Conservation (phyloP, 129 eudicot species). For the Mikania micrantha region DNA sequence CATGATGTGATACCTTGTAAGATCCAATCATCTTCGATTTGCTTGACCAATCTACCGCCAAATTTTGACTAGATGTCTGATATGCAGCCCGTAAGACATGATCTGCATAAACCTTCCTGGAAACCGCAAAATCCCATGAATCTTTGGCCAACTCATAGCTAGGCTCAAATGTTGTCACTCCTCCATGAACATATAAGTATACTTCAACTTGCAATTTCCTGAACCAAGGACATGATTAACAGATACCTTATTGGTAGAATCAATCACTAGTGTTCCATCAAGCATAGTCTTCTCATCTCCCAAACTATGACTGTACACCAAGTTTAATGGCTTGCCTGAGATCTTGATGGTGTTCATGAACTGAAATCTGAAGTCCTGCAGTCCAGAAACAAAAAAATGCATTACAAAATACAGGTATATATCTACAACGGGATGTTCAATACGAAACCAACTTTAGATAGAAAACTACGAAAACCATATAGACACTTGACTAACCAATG, state of each 20-base stretch:
- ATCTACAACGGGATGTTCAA: too few species aligned
- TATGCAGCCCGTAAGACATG: conserved; percentile 61
- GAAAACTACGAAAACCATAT: too few species aligned
- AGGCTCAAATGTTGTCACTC: conserved; percentile 79
- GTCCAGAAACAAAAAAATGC: neutral
- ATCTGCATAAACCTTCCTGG: conserved; percentile 58
- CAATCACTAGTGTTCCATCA: conserved; percentile 78
- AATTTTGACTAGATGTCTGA: conserved; percentile 54
- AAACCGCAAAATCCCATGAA: conserved; percentile 77
- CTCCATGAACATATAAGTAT: conserved; percentile 62
- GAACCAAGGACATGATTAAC: conserved; percentile 69
- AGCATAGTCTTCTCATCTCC: conserved; percentile 62
- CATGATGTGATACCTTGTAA: conserved; percentile 53
- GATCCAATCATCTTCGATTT: conserved; percentile 60
- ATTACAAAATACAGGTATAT: too few species aligned
- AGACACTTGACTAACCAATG: too few species aligned
- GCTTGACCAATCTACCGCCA: conserved; percentile 76
- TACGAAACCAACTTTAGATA: too few species aligned
- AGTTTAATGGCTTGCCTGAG: conserved; percentile 68
- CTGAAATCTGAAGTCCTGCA: conserved; percentile 73
- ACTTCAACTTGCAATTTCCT: conserved; percentile 60
- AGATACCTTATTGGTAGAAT: conserved; percentile 77
- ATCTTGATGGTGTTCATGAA: conserved; percentile 80
- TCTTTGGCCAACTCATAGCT: conserved; percentile 67
- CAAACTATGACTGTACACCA: conserved; percentile 64